Conservation (phyloP, 164 flowering plant species). For the Berberis thunbergii region DNA sequence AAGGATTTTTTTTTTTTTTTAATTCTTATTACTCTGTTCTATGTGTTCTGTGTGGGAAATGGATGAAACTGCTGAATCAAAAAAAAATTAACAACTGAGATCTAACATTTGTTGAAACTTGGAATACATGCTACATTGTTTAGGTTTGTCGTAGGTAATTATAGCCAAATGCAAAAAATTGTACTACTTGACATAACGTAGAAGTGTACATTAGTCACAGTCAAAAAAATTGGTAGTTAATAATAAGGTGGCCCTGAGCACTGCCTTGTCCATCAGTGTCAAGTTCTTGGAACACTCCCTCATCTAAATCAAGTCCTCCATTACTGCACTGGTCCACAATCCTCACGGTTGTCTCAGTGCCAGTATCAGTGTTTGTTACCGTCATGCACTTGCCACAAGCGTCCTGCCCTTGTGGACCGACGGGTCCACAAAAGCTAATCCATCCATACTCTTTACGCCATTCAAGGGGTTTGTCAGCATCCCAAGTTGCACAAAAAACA, state of each 20-base stretch:
- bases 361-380: slow-evolving; percentile 52
- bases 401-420: slow-evolving; percentile 30
- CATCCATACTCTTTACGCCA: slow-evolving; percentile 39
- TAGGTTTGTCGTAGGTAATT: too few species aligned
- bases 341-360: slow-evolving; percentile 42
- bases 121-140: not conserved
- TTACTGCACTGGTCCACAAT: slow-evolving; percentile 79
- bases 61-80: not conserved
- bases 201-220: slow-evolving; percentile 1
- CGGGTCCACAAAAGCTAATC: slow-evolving; percentile 46
- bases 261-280: slow-evolving; percentile 55
- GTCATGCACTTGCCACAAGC: slow-evolving; percentile 35
- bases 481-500: slow-evolving; percentile 45
- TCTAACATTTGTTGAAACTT: not conserved
- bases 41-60: too few species aligned
- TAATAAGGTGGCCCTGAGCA: slow-evolving; percentile 23
- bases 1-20: too few species aligned
- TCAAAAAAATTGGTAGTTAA: slow-evolving; percentile 24
- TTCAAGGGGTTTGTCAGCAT: slow-evolving; percentile 30
- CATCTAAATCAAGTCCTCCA: slow-evolving; percentile 74
- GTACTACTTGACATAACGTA: too few species aligned
- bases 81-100: not conserved
- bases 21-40: too few species aligned
- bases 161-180: not conserved
- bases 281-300: slow-evolving; percentile 29